Evolutionary conservation across 768 basidiomycete genomes (phyloP).

Genomic region (Nidularia pulvinata): DNA sequence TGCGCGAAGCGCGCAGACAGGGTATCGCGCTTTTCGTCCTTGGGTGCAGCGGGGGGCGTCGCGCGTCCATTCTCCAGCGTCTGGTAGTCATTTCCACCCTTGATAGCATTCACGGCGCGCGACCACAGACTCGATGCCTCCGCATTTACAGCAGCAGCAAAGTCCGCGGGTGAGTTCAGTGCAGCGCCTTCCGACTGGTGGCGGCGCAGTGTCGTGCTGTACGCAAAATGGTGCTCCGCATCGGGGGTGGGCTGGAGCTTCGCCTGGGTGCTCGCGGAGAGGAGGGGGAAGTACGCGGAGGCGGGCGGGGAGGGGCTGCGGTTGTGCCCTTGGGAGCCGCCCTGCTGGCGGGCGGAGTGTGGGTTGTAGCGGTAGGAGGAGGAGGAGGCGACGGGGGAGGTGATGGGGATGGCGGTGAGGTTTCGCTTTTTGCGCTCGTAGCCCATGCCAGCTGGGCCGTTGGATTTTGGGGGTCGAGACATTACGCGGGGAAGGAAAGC

Average conservation of each 20-base stretch:
- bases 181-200: constrained; percentile 53
- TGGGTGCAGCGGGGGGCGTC: constrained; percentile 22
- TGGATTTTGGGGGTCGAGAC: constrained; percentile 4
- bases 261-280: constrained; percentile 43
- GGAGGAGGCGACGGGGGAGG: constrained; percentile 29
- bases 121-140: constrained; percentile 55
- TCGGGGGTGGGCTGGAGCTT: constrained; percentile 61
- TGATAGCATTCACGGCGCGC: constrained; percentile 33
- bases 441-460: constrained; percentile 34
- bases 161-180: constrained; percentile 42
- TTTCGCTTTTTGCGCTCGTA: constrained; percentile 44
- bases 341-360: constrained; percentile 15
- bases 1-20: constrained; percentile 71
- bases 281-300: constrained; percentile 74
- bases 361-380: constrained; percentile 27
- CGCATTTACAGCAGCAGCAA: constrained; percentile 46
- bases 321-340: no score
- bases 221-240: constrained; percentile 77
- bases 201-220: constrained; percentile 77
- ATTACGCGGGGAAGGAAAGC: not conserved
- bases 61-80: constrained; percentile 37
- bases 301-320: constrained; percentile 70
- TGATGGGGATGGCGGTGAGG: constrained; percentile 25
- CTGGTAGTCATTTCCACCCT: constrained; percentile 32
- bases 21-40: constrained; percentile 43